Evolutionary conservation across 2,329 filamentous ascomycete species (phyloP).

Genomic region (Aspergillus bombycis): DNA sequence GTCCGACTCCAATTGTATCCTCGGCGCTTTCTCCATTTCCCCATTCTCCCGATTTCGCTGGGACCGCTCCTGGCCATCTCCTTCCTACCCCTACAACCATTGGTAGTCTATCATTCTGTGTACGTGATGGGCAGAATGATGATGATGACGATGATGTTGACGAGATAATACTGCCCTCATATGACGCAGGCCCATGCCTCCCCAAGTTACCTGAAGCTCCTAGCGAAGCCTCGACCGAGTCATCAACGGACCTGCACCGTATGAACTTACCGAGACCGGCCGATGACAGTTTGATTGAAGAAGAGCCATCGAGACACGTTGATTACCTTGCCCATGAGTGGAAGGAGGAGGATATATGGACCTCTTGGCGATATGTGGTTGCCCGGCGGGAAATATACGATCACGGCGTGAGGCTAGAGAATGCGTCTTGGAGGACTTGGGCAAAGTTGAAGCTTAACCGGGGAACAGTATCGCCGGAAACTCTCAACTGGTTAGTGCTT

Average conservation of each 20-base stretch:
- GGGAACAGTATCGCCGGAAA: constrained; percentile 86
- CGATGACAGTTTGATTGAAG: constrained; percentile 76
- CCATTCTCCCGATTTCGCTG: constrained; percentile 41
- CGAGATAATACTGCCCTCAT: constrained; percentile 48
- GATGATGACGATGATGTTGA: constrained; percentile 42
- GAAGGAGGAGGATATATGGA: constrained; percentile 96
- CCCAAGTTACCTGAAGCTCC: constrained; percentile 45
- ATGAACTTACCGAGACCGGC: constrained; percentile 65
- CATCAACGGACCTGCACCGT: constrained; percentile 53
- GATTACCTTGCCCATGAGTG: constrained; percentile 93
- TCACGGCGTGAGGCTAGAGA: constrained; percentile 83
- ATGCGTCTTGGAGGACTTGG: constrained; percentile 97
- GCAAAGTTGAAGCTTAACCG: constrained; percentile 87
- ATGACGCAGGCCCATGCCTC: constrained; percentile 49
- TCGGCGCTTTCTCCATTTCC: constrained; percentile 41
- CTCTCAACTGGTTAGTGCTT: constrained; percentile 79
- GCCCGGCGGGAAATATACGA: constrained; percentile 76
- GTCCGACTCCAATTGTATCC: constrained; percentile 31
- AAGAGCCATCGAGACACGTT: constrained; percentile 82
- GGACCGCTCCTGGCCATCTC: constrained; percentile 31
- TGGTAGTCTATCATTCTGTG: constrained; percentile 41
- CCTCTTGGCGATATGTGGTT: constrained; percentile 92
- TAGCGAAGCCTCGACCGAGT: constrained; percentile 27
- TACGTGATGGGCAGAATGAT: constrained; percentile 30
- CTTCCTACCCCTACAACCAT: constrained; percentile 43